Conservation (phyloP, 176 grass and related monocot species). For the Juncus inflexus region DNA sequence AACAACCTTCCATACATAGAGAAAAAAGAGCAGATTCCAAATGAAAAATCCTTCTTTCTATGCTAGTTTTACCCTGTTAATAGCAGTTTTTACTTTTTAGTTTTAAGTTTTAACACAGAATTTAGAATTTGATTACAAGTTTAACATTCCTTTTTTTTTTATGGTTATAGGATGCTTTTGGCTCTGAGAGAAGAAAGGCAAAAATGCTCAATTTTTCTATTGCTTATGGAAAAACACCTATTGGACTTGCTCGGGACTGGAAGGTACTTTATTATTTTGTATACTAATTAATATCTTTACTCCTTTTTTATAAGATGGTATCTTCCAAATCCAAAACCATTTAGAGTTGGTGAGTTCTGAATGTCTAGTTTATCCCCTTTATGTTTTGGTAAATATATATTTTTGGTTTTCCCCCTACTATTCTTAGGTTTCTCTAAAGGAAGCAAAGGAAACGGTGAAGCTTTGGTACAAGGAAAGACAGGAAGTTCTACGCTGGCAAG, state of each 20-base stretch:
- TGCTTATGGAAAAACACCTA: constrained; percentile 90
- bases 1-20: no score
- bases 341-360: no score
- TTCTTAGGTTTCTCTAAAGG: constrained; percentile 56
- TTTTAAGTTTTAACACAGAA: background rate
- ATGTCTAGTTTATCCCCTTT: background rate
- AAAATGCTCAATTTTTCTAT: constrained; percentile 99
- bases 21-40: no score
- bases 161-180: constrained; percentile 85
- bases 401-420: constrained; percentile 13
- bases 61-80: no score
- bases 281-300: constrained; percentile 12
- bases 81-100: no score
- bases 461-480: constrained; percentile 80
- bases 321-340: no score
- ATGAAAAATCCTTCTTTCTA: no score
- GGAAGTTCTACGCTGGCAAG: constrained; percentile 79
- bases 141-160: constrained; percentile 19
- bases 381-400: constrained; percentile 4
- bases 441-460: constrained; percentile 68
- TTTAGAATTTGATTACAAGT: constrained; percentile 15
- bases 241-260: constrained; percentile 58
- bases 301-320: constrained; percentile 3
- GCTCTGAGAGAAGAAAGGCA: constrained; percentile 88
- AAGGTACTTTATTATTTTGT: constrained; percentile 37